A percentile compares a stretch with the other conserved stretches of the same genome.
These are phyloP conservation scores for Paramecium caudatum DNA, from an alignment of 73 alveolate genomes.

Conservation along the genomic window DNA sequence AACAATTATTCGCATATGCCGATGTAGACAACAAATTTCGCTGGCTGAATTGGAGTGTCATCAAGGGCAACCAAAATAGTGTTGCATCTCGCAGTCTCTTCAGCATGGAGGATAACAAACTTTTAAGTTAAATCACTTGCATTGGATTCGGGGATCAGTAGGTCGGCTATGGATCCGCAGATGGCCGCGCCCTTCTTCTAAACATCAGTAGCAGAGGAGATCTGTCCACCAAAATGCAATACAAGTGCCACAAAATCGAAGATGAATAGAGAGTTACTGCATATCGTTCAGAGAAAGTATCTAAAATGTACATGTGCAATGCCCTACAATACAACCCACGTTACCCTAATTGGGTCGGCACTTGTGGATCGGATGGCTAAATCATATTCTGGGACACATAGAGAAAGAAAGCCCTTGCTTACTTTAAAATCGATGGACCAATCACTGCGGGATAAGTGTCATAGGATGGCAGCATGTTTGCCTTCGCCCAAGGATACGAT, in stretches of 20 bases:
- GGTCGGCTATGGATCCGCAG: constrained; percentile 61
- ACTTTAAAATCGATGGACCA: constrained; percentile 53
- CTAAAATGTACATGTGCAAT: constrained; percentile 3
- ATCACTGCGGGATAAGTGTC: constrained; percentile 49
- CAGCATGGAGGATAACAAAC: constrained; percentile 3
- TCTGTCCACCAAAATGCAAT: background rate
- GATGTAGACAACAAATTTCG: constrained; percentile 7
- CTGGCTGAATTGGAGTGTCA: constrained; percentile 41
- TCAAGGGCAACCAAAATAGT: constrained; percentile 12
- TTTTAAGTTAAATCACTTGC: constrained; percentile 13
- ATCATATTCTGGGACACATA: constrained; percentile 60
- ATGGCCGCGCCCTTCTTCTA: constrained; percentile 54
- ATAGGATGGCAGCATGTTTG: constrained; percentile 44
- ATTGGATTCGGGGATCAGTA: constrained; percentile 16
- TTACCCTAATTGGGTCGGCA: constrained; percentile 2
- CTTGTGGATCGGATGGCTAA: constrained; percentile 71
- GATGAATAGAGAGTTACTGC: background rate
- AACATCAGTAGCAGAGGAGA: background rate
- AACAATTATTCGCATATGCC: constrained; percentile 56
- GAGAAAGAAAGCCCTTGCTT: background rate
- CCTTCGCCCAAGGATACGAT: constrained; percentile 67
- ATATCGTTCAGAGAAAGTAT: constrained; percentile 27
- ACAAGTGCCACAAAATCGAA: constrained; percentile 1
- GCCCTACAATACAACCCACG: constrained; percentile 9
- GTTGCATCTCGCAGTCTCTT: constrained; percentile 48